These are phyloP conservation scores for Pseudogymnoascus pannorum DNA, from an alignment of 2,329 filamentous ascomycete genomes.

Conservation along the genomic window DNA sequence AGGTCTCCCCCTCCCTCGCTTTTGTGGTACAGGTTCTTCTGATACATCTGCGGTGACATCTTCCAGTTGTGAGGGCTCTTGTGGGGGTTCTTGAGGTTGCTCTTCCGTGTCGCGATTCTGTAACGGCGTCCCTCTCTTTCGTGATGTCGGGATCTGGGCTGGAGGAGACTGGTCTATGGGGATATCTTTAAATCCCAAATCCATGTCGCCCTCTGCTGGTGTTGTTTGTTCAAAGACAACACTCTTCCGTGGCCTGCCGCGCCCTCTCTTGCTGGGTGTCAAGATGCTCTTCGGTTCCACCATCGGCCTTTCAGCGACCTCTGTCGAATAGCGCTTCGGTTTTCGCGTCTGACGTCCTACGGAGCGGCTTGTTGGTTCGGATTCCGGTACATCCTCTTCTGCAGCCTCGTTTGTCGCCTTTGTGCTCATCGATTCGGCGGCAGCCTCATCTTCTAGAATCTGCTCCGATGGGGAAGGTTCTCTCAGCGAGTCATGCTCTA, in stretches of 20 bases:
- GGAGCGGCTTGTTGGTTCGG: not conserved
- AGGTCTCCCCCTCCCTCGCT: not conserved
- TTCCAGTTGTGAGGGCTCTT: not conserved
- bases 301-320: not conserved
- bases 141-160: not conserved
- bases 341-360: not conserved
- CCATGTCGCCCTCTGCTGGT: constrained; percentile 34
- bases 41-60: not conserved
- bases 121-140: not conserved
- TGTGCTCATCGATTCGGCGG: constrained; percentile 1
- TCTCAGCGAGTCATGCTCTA: constrained; percentile 19
- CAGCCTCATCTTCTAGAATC: constrained; percentile 4
- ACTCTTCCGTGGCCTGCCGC: constrained; percentile 40
- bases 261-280: constrained; percentile 43
- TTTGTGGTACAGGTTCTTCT: not conserved
- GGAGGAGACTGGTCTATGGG: constrained; percentile 21
- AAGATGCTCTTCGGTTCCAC: constrained; percentile 45
- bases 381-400: not conserved
- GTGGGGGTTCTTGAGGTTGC: not conserved
- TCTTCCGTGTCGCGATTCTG: not conserved
- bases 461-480: constrained; percentile 8
- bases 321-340: not conserved
- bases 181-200: constrained; percentile 44
- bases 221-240: constrained; percentile 42
- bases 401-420: not conserved